These are phyloP conservation scores for Rhinocladiella mackenziei DNA, from an alignment of 2,329 filamentous ascomycete genomes.

Conservation along the genomic window DNA sequence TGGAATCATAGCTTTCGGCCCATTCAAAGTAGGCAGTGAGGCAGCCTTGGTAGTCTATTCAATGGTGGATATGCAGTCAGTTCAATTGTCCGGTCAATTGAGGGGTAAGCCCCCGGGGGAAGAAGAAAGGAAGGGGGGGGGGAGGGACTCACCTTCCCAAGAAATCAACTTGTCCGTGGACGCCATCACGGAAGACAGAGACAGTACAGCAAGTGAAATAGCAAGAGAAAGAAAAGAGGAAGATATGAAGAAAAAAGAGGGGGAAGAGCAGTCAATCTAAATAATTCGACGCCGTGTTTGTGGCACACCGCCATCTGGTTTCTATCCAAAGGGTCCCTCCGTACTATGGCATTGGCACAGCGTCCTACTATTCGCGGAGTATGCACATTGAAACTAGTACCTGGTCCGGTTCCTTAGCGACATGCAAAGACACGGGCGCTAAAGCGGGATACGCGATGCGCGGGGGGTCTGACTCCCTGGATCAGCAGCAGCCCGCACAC, in stretches of 20 bases:
- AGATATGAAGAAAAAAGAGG: background rate
- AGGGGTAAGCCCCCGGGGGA: background rate
- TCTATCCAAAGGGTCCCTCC: no score
- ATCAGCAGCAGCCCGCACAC: no score
- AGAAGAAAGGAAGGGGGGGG: background rate
- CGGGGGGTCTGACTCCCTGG: constrained; percentile 5
- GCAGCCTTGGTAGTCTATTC: constrained; percentile 28
- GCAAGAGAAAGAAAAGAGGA: background rate
- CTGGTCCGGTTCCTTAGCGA: constrained; percentile 14
- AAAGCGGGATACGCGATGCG: constrained; percentile 10
- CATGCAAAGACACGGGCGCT: constrained; percentile 16
- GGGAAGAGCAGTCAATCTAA: background rate
- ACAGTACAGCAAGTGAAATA: constrained; percentile 1
- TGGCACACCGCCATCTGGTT: background rate
- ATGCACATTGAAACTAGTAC: background rate
- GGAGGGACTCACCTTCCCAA: constrained; percentile 23
- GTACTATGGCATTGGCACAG: no score
- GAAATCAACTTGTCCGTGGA: constrained; percentile 25
- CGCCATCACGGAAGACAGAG: constrained; percentile 17
- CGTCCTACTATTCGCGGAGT: background rate
- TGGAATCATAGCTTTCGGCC: constrained; percentile 45
- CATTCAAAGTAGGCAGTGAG: constrained; percentile 39
- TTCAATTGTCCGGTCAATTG: background rate
- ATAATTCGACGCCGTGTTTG: background rate
- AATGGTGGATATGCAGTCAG: constrained; percentile 2